phyloP scores from a whole-genome alignment of 495 filamentous ascomycete genomes.

The Antarctomyces pellizariae region DNA sequence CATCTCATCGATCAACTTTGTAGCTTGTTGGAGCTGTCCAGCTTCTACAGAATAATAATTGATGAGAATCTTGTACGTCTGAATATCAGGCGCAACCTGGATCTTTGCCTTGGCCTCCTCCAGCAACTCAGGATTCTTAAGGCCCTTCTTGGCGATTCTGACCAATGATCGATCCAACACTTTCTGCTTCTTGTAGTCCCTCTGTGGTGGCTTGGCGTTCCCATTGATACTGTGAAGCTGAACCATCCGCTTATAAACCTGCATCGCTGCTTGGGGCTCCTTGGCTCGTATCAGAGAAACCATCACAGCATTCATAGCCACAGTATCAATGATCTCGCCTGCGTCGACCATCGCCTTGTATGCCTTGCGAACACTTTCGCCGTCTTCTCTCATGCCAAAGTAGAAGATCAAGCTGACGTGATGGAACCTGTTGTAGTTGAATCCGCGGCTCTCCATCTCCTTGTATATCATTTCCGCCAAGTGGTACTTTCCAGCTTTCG shows the following conservation, averaged over 20 bases:
- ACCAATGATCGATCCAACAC: constrained; percentile 29
- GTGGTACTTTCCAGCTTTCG: constrained; percentile 57
- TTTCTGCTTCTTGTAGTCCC: constrained; percentile 22
- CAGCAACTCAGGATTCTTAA: constrained; percentile 17
- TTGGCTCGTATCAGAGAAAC: constrained; percentile 47
- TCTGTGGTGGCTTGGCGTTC: constrained; percentile 14
- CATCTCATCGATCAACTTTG: constrained; percentile 42
- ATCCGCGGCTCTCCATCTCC: constrained; percentile 49
- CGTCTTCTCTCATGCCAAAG: constrained; percentile 45
- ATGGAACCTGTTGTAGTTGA: constrained; percentile 46
- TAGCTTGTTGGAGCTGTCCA: constrained; percentile 32
- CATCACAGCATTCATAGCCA: constrained; percentile 68
- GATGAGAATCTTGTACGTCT: constrained; percentile 42
- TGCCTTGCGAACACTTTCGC: constrained; percentile 38
- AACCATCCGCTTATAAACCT: constrained; percentile 69
- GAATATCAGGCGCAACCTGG: constrained; percentile 34
- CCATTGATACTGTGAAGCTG: constrained; percentile 19
- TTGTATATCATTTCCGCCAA: constrained; percentile 64
- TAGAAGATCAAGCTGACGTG: constrained; percentile 65
- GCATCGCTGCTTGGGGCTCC: constrained; percentile 47
- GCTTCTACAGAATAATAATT: constrained; percentile 25
- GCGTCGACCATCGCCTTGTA: constrained; percentile 56
- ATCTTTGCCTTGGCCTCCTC: constrained; percentile 26
- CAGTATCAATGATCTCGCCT: constrained; percentile 73
- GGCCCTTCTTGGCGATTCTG: constrained; percentile 22